Percentiles rank a stretch among this genome's conserved stretches.
phyloP scores from a whole-genome alignment of 768 basidiomycete species.

The Boletus sp. region DNA sequence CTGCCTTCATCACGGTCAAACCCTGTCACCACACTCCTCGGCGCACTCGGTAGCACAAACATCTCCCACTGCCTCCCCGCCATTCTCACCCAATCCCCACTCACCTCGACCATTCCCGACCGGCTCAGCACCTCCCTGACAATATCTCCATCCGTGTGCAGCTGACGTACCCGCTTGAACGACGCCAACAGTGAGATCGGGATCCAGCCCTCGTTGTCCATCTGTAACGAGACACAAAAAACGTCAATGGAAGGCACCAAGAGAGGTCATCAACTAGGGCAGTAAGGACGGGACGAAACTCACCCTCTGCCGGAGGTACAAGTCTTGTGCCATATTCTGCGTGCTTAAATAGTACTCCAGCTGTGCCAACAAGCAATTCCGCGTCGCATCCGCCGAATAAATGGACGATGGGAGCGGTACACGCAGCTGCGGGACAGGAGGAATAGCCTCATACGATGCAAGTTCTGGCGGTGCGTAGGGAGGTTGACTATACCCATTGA shows the following conservation, averaged over 20 bases:
- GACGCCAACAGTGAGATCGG: slow-evolving; percentile 76
- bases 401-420: slow-evolving; percentile 46
- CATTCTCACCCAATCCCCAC: slow-evolving; percentile 65
- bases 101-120: slow-evolving; percentile 72
- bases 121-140: slow-evolving; percentile 68
- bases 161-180: slow-evolving; percentile 75
- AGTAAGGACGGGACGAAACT: slow-evolving; percentile 25
- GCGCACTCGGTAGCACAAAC: slow-evolving; percentile 59
- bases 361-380: slow-evolving; percentile 73
- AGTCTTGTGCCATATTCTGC: slow-evolving; percentile 86
- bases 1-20: not conserved
- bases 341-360: slow-evolving; percentile 90
- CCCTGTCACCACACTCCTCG: slow-evolving; percentile 36
- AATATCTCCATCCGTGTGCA: slow-evolving; percentile 57
- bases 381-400: slow-evolving; percentile 61
- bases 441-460: slow-evolving; percentile 26
- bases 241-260: not conserved
- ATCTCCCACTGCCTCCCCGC: slow-evolving; percentile 52
- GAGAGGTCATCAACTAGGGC: not conserved
- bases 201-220: slow-evolving; percentile 90
- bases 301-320: slow-evolving; percentile 76
- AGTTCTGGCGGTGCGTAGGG: slow-evolving; percentile 32
- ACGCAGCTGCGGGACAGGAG: slow-evolving; percentile 19
- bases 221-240: slow-evolving; percentile 42
- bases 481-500: slow-evolving; percentile 30